Base-by-base conservation (phyloP, 208 protist species). In the Wallacemonas sp. region DNA sequence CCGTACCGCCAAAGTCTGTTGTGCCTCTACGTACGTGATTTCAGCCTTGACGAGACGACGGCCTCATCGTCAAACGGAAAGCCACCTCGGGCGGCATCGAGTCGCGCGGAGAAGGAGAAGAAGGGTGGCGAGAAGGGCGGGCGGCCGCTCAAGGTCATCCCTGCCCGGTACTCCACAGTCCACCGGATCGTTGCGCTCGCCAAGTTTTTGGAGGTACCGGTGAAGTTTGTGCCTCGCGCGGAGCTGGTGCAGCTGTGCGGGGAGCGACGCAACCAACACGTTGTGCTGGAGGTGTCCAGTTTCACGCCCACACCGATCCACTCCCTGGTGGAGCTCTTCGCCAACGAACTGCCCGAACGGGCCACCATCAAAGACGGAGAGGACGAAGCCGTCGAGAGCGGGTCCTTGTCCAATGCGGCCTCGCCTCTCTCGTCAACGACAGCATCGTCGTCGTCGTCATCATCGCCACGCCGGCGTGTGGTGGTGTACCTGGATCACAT, bases 261-360 rank as follows among this genome's bases (percentile, higher is more conserved):
- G 20, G 89, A 94, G 67, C 77, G 89, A 20, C 79, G 89, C 0
- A 82, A 94, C 59, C 89, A 94, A 65, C 92, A 92, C 50, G 72
- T 84, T 0, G 89, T 94, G 20, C 81, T 94, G 5, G 86, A 94
- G 72, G 84, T 78, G 52, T 65, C 70, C 0, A 71, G 61, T 44
- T 94, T 86, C 62, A 48, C 5, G 11, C 79, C 83, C 0, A 66
- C 55, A 12, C 12, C 28, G 1, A 64, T 79, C 12, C 49, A 44
- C 8, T 57, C 65, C 31, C 48, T 70, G 42, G 28, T 65, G 55
- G 32, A 39, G 66, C 33, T 77, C 45, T 54, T 44, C 41, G 12
- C 16, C 28, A 25, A 29, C n/a, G n/a, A n/a, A n/a, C n/a, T n/a
- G n/a, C n/a, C n/a, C n/a, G n/a, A n/a, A 20, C 20, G 16, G 18